A percentile compares a stretch with the other conserved stretches of the same genome.
Evolutionary conservation across 441 rosid genomes (phyloP).

Genomic region (Eutrema salsugineum): DNA sequence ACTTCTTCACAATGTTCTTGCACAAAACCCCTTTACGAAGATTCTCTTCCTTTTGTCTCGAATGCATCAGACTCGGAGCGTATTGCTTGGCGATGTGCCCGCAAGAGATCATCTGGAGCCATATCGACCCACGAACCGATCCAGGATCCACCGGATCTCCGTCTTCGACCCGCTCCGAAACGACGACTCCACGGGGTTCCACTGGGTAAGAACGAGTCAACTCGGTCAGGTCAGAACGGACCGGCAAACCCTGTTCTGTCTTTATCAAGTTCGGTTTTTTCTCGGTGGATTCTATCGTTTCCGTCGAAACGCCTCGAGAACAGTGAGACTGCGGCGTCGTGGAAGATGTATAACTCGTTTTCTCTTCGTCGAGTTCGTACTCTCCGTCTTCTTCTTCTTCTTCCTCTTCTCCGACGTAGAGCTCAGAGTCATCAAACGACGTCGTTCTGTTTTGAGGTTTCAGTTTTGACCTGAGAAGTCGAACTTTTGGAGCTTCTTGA

Average conservation of each 20-base stretch:
- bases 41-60: conserved; percentile 30
- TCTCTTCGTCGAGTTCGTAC: conserved; percentile 52
- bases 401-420: conserved; percentile 36
- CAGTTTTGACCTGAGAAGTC: conserved; percentile 39
- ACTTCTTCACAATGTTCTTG: conserved; percentile 40
- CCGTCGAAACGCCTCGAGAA: conserved; percentile 75
- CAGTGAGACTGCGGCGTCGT: conserved; percentile 82
- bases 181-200: not conserved
- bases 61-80: conserved; percentile 28
- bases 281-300: conserved; percentile 41
- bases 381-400: conserved; percentile 32
- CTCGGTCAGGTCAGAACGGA: conserved; percentile 21
- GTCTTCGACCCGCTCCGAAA: conserved; percentile 43
- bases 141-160: conserved; percentile 45
- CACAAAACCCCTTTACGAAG: conserved; percentile 52
- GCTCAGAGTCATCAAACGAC: conserved; percentile 34
- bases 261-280: conserved; percentile 15
- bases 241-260: not conserved
- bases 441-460: conserved; percentile 24
- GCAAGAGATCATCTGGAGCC: conserved; percentile 75
- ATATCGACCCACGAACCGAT: conserved; percentile 50
- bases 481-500: conserved; percentile 38
- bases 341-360: conserved; percentile 74
- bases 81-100: conserved; percentile 50
- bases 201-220: conserved; percentile 5